Evolutionary conservation across 768 basidiomycete genomes (phyloP).

Genomic region (Naganishia onofrii): DNA sequence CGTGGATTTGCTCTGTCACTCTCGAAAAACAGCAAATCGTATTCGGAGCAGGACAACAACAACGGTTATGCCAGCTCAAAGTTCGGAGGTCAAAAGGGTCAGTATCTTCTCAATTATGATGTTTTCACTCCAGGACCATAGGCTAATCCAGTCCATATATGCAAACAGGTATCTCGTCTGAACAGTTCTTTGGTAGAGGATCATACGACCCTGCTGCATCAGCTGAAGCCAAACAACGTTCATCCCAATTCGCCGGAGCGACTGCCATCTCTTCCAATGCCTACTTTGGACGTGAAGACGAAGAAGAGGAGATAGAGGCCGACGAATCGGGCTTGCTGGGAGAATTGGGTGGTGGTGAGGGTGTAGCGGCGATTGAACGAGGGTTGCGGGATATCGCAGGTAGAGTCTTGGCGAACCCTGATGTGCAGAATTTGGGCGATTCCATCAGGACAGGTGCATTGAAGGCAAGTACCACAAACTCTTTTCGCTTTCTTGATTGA

Average conservation of each 20-base stretch:
- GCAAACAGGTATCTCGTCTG: slow-evolving; percentile 76
- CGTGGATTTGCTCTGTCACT: not conserved
- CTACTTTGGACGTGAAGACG: slow-evolving; percentile 86
- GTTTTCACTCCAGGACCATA: not conserved
- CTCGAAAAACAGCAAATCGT: slow-evolving; percentile 5
- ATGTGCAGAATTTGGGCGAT: slow-evolving; percentile 51
- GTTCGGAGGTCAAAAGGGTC: slow-evolving; percentile 79
- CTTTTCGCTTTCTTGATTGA: not conserved
- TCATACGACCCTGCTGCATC: slow-evolving; percentile 72
- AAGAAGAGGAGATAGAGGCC: slow-evolving; percentile 61
- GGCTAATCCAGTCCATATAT: not conserved
- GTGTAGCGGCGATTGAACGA: slow-evolving; percentile 46
- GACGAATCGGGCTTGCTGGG: slow-evolving; percentile 46
- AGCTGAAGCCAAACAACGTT: slow-evolving; percentile 74
- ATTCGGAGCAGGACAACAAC: slow-evolving; percentile 60
- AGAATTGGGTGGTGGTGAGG: slow-evolving; percentile 46
- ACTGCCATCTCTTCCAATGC: slow-evolving; percentile 90
- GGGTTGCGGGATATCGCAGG: slow-evolving; percentile 50
- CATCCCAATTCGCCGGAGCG: slow-evolving; percentile 84
- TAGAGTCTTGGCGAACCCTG: slow-evolving; percentile 50
- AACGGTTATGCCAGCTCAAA: slow-evolving; percentile 76
- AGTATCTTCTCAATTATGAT: slow-evolving; percentile 20
- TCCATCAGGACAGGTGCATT: slow-evolving; percentile 47
- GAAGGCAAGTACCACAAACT: slow-evolving; percentile 43
- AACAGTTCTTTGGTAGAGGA: slow-evolving; percentile 92